phyloP scores from a whole-genome alignment of 345 rosid genomes.

The Populus pruinosa region DNA sequence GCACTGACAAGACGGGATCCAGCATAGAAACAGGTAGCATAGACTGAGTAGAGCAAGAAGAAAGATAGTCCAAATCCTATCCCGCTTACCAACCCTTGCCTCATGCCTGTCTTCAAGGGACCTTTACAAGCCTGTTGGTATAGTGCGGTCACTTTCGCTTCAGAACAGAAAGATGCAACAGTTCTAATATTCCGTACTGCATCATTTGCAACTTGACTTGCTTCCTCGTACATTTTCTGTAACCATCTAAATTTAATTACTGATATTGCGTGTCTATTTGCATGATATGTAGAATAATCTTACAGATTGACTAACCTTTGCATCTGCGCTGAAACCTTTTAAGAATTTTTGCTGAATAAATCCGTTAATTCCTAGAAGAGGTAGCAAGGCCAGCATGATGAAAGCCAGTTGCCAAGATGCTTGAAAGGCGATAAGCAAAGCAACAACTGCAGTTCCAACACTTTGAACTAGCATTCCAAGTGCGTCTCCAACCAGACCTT shows the following conservation, averaged over 20 bases:
- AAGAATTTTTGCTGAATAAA: slow-evolving; percentile 6
- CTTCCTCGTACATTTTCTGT: slow-evolving; percentile 16
- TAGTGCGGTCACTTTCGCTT: slow-evolving; percentile 18
- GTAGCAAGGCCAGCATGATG: slow-evolving; percentile 7
- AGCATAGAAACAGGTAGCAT: slow-evolving; percentile 14
- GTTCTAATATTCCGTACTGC: slow-evolving; percentile 18
- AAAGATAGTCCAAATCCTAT: slow-evolving; percentile 18
- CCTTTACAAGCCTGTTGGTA: slow-evolving; percentile 16
- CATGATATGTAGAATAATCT: too few relatives aligned
- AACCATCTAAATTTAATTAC: not conserved
- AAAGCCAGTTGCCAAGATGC: slow-evolving; percentile 14
- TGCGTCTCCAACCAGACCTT: slow-evolving; percentile 9
- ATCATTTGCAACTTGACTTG: slow-evolving; percentile 19
- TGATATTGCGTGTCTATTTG: too few relatives aligned
- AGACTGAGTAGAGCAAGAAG: slow-evolving; percentile 9
- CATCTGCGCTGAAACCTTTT: slow-evolving; percentile 15
- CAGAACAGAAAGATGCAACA: slow-evolving; percentile 20
- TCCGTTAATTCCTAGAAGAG: slow-evolving; percentile 12
- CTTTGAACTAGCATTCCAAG: slow-evolving; percentile 7
- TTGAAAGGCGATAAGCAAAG: slow-evolving; percentile 4
- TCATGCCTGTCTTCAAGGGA: slow-evolving; percentile 10
- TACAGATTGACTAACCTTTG: not conserved
- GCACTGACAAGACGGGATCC: slow-evolving; percentile 14
- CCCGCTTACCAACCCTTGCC: slow-evolving; percentile 15
- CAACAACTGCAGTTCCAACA: slow-evolving; percentile 2